These are phyloP conservation scores for Chlamydomonas asymmetrica DNA, from an alignment of 139 green algal genomes.

Conservation along the genomic window DNA sequence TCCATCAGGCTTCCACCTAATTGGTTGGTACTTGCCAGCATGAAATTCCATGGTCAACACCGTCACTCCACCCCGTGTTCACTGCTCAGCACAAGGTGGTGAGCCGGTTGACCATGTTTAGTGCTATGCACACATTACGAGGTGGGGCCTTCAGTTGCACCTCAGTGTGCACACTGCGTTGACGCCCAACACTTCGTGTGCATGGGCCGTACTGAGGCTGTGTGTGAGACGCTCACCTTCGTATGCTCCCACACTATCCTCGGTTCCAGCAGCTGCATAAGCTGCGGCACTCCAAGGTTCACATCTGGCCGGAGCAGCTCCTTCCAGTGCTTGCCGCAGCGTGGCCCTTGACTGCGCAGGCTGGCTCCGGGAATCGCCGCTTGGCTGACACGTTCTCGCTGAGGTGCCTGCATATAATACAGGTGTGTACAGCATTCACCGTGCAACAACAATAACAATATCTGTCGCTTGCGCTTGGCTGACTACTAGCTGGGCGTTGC, in stretches of 20 bases:
- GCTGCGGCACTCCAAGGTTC: constrained; percentile 60
- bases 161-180: too few species aligned
- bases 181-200: too few species aligned
- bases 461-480: neutral
- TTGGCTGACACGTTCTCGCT: constrained; percentile 48
- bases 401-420: constrained; percentile 42
- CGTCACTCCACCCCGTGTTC: too few species aligned
- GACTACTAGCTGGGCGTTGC: neutral
- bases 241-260: constrained; percentile 68
- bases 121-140: too few species aligned
- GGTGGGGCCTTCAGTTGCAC: too few species aligned
- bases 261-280: constrained; percentile 68
- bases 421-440: neutral
- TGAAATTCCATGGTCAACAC: too few species aligned
- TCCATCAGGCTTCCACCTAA: too few species aligned
- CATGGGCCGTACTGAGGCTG: too few species aligned
- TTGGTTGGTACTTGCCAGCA: too few species aligned
- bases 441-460: neutral
- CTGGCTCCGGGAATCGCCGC: constrained; percentile 19
- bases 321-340: constrained; percentile 35
- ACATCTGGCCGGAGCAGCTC: constrained; percentile 42
- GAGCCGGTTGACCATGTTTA: too few species aligned
- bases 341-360: neutral
- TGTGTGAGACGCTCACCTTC: constrained; percentile 1
- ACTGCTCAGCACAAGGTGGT: too few species aligned